Conservation (phyloP, 495 filamentous ascomycete species). For the Penicillium coprophilum region DNA sequence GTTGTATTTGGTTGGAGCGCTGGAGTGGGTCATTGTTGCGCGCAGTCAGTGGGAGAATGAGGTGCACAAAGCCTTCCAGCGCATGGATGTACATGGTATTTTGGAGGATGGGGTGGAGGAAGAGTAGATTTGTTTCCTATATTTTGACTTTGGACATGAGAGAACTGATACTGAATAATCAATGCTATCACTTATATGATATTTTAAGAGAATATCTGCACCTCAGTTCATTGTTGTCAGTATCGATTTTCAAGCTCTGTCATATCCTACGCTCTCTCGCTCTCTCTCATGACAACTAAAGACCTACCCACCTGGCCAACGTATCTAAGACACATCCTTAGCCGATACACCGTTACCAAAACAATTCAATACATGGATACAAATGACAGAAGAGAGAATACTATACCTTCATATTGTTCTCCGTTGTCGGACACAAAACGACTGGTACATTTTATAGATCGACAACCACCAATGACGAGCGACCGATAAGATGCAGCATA, state of each 20-base stretch:
- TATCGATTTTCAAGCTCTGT: background rate
- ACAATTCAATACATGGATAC: background rate
- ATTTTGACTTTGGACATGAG: too few species aligned
- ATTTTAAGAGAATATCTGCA: too few species aligned
- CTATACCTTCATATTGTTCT: background rate
- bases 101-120: slow-evolving; percentile 37
- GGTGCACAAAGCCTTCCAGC: slow-evolving; percentile 70
- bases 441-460: slow-evolving; percentile 11
- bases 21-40: slow-evolving; percentile 82
- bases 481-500: slow-evolving; percentile 10
- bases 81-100: slow-evolving; percentile 65
- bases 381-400: background rate
- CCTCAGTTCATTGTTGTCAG: background rate
- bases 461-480: slow-evolving; percentile 13
- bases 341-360: background rate
- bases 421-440: slow-evolving; percentile 12
- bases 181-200: too few species aligned
- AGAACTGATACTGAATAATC: too few species aligned
- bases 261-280: background rate
- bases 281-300: too few species aligned
- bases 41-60: slow-evolving; percentile 77
- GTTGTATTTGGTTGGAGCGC: slow-evolving; percentile 73
- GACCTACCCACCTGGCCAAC: too few species aligned
- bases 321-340: background rate
- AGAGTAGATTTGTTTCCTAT: background rate